Conservation (phyloP, 352 stramenopile species). For the Phytophthora quininea region DNA sequence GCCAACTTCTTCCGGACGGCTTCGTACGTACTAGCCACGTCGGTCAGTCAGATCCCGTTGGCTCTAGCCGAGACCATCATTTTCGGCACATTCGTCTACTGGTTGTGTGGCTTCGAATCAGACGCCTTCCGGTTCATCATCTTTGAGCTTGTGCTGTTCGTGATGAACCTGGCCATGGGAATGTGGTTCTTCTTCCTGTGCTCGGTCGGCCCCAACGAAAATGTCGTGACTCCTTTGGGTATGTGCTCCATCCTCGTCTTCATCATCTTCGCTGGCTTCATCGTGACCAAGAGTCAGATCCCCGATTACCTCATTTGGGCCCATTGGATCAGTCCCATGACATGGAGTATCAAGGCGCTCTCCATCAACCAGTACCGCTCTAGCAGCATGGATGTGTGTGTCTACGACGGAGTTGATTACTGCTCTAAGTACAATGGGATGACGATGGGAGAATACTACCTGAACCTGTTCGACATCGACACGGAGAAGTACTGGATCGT, state of each 20-base stretch:
- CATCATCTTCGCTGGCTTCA: conserved; percentile 54
- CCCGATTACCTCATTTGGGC: conserved; percentile 54
- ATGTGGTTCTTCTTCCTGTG: conserved; percentile 60
- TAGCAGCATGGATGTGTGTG: conserved; percentile 30
- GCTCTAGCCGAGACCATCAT: conserved; percentile 61
- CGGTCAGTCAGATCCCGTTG: conserved; percentile 41
- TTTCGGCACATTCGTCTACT: conserved; percentile 85
- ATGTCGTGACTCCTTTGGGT: conserved; percentile 42
- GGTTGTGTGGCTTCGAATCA: conserved; percentile 67
- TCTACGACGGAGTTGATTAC: conserved; percentile 46
- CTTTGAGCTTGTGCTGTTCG: conserved; percentile 49
- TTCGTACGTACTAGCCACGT: conserved; percentile 66
- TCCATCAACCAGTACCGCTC: conserved; percentile 53
- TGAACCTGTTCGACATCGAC: conserved; percentile 49
- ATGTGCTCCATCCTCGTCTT: conserved; percentile 54
- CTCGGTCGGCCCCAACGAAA: conserved; percentile 27
- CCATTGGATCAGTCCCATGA: conserved; percentile 65
- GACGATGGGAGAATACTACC: conserved; percentile 45
- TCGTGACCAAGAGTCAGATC: conserved; percentile 55
- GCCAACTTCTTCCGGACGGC: conserved; percentile 70
- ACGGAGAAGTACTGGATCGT: conserved; percentile 50
- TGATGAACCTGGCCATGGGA: conserved; percentile 54
- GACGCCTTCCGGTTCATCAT: conserved; percentile 35
- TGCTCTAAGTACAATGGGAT: conserved; percentile 36
- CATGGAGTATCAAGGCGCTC: conserved; percentile 47